phyloP scores from a whole-genome alignment of 169 alveolate genomes.

The Cryptosporidium tyzzeri region DNA sequence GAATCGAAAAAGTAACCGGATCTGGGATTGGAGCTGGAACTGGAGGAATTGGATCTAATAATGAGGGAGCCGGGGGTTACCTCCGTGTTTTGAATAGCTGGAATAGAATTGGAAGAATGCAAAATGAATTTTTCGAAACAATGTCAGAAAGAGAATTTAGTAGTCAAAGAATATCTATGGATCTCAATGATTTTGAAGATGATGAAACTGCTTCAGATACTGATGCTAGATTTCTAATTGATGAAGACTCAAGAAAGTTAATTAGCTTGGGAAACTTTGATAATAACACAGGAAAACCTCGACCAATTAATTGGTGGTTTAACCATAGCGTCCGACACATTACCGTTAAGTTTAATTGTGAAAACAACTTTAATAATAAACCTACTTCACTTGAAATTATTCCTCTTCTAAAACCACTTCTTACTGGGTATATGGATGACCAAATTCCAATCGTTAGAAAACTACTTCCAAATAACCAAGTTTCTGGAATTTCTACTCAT shows the following conservation, averaged over 20 bases:
- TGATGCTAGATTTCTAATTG: not conserved
- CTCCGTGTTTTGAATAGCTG: not conserved
- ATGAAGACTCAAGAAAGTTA: conserved; percentile 27
- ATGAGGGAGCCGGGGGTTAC: not conserved
- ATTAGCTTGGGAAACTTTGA: conserved; percentile 24
- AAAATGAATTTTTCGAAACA: not conserved
- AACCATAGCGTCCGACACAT: conserved; percentile 54
- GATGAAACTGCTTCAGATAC: not conserved
- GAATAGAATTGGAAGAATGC: conserved; percentile 12
- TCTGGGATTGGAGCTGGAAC: no score
- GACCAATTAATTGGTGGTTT: conserved; percentile 63
- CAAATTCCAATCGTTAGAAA: not conserved
- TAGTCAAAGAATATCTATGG: not conserved
- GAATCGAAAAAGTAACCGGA: not conserved
- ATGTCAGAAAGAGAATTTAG: conserved; percentile 17
- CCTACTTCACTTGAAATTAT: not conserved
- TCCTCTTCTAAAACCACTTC: conserved; percentile 55
- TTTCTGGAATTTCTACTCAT: conserved; percentile 10
- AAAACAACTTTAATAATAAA: not conserved
- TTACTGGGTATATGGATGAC: conserved; percentile 44
- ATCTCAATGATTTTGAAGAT: not conserved
- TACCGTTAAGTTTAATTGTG: conserved; percentile 22
- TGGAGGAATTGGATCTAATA: no score
- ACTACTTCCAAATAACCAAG: not conserved
- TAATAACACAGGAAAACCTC: not conserved